A percentile compares a stretch with the other conserved stretches of the same genome.
Conservation (phyloP, 305 asterid genomes). For the Andrographis paniculata region DNA sequence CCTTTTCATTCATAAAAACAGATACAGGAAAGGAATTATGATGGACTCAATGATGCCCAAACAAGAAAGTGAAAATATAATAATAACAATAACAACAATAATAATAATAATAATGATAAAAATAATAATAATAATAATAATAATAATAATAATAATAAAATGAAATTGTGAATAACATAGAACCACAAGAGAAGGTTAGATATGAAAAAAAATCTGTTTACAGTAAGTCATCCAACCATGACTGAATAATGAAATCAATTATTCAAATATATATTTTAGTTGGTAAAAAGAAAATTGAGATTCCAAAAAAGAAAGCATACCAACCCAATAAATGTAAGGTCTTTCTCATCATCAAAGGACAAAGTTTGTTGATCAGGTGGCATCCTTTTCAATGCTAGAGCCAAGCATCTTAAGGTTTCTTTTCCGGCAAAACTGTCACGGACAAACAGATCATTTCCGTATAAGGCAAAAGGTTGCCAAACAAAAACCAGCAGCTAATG, state of each 20-base stretch:
- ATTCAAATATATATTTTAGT: conserved; percentile 3
- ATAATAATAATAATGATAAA: neutral
- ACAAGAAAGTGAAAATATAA: conserved; percentile 5
- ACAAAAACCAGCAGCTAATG: too few relatives aligned
- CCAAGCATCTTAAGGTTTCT: conserved; percentile 95
- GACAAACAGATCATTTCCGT: conserved; percentile 18
- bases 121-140: conserved; percentile 14
- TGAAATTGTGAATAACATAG: too few relatives aligned
- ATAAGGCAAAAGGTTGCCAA: conserved; percentile 5
- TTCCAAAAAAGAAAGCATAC: conserved; percentile 75
- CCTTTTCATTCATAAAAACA: conserved; percentile 36
- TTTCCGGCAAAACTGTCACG: conserved; percentile 87
- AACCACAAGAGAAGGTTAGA: too few relatives aligned
- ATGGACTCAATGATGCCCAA: conserved; percentile 6
- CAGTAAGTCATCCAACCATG: too few relatives aligned
- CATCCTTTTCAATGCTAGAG: conserved; percentile 90
- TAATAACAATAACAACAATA: neutral
- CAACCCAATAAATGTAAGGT: conserved; percentile 99
- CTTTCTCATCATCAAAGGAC: conserved; percentile 82
- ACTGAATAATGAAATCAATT: neutral
- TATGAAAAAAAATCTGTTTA: too few relatives aligned
- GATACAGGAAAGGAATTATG: conserved; percentile 12
- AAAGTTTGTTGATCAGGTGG: conserved; percentile 77
- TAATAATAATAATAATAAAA: conserved; percentile 9
- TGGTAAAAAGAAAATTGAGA: conserved; percentile 18